Percentiles rank a stretch among this genome's conserved stretches.
Conservation (phyloP, 2,329 filamentous ascomycete species). For the Pyrenochaeta sp. region DNA sequence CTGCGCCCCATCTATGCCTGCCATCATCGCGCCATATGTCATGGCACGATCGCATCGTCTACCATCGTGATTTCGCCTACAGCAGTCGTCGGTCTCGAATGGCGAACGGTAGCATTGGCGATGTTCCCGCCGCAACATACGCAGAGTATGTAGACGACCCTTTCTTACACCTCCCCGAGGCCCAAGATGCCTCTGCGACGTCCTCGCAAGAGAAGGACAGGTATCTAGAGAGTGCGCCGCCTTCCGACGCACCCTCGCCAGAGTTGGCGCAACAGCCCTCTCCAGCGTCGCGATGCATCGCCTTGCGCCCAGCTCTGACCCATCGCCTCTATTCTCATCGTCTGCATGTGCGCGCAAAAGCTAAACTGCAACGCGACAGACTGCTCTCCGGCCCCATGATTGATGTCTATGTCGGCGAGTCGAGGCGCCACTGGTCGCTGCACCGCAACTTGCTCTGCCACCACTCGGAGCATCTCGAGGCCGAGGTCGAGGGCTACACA, state of each 20-base stretch:
- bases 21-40: conserved; percentile 44
- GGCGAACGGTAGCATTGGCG: conserved; percentile 57
- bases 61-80: conserved; percentile 56
- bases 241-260: conserved; percentile 17
- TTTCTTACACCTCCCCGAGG: conserved; percentile 22
- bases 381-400: conserved; percentile 62
- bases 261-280: conserved; percentile 16
- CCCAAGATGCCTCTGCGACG: conserved; percentile 22
- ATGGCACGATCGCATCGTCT: conserved; percentile 47
- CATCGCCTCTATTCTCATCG: conserved; percentile 49
- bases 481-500: conserved; percentile 50
- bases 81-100: conserved; percentile 54
- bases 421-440: conserved; percentile 59
- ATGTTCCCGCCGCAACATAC: conserved; percentile 58
- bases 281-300: conserved; percentile 27
- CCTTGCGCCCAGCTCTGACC: conserved; percentile 43
- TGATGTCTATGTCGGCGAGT: conserved; percentile 60
- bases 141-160: conserved; percentile 59
- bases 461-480: conserved; percentile 58
- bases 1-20: conserved; percentile 30
- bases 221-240: conserved; percentile 23
- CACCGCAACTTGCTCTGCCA: conserved; percentile 63
- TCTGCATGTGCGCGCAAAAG: conserved; percentile 51
- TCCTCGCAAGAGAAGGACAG: conserved; percentile 18
- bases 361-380: conserved; percentile 59